A percentile compares a stretch with the other conserved stretches of the same genome.
Conservation (phyloP, 2,329 filamentous ascomycete species). For the Trichoderma oligosporum region DNA sequence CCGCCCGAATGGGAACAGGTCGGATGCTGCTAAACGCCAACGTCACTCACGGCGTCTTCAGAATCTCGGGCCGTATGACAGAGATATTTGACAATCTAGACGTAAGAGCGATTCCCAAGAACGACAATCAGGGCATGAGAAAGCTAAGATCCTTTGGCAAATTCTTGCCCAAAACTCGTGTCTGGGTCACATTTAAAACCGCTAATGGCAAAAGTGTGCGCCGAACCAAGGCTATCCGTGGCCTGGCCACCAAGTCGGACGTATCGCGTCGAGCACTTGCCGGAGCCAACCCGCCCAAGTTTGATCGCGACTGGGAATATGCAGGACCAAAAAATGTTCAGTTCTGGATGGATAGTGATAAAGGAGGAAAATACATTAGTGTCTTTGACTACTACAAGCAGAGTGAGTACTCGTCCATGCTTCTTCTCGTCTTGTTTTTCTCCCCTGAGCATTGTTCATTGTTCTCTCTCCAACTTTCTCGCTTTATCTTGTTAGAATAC, state of each 20-base stretch:
- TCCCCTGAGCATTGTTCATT: no score
- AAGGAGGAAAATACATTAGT: conserved; percentile 30
- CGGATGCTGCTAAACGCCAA: conserved; percentile 54
- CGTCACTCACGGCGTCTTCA: conserved; percentile 53
- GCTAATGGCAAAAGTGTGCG: conserved; percentile 32
- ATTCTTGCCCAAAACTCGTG: conserved; percentile 39
- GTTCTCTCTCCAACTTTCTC: no score
- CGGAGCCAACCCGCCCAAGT: conserved; percentile 23
- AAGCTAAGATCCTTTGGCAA: conserved; percentile 33
- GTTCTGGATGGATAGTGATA: conserved; percentile 31
- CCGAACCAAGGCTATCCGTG: conserved; percentile 30
- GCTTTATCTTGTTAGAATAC: background rate
- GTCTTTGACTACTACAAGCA: conserved; percentile 44
- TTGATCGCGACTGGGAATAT: conserved; percentile 28
- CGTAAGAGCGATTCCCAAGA: conserved; percentile 19
- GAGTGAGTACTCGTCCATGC: conserved; percentile 34
- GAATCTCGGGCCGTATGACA: conserved; percentile 35
- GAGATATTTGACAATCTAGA: conserved; percentile 33
- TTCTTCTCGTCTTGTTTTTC: background rate
- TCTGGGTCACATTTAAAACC: conserved; percentile 32
- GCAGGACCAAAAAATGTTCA: conserved; percentile 33
- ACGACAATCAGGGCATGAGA: conserved; percentile 14
- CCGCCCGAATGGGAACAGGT: conserved; percentile 50
- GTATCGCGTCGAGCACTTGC: conserved; percentile 18
- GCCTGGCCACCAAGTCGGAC: conserved; percentile 29